A percentile compares a stretch with the other conserved stretches of the same genome.
Conservation (phyloP, 257 asterid genomes). For the Asclepias syriaca region DNA sequence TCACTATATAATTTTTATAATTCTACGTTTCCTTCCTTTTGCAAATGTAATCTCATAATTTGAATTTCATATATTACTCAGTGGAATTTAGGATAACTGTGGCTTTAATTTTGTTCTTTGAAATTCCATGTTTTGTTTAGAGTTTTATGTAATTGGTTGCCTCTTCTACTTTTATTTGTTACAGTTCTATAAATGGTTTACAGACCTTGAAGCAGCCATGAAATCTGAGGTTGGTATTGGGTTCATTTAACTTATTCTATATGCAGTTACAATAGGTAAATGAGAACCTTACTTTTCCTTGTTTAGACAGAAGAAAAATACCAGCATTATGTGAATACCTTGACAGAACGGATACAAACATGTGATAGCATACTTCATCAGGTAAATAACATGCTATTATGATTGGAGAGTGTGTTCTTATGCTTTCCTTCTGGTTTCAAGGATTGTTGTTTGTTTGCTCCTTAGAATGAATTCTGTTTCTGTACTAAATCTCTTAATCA, state of each 20-base stretch:
- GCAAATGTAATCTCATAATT: background rate
- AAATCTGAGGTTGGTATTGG: constrained; percentile 81
- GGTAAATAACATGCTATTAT: constrained; percentile 32
- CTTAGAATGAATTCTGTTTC: constrained; percentile 12
- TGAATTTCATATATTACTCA: constrained; percentile 1
- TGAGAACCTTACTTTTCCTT: constrained; percentile 17
- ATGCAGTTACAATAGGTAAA: background rate
- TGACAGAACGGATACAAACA: constrained; percentile 82
- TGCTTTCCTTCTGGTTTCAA: constrained; percentile 5
- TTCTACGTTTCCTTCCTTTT: background rate
- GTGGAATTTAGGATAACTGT: background rate
- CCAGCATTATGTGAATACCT: constrained; percentile 90
- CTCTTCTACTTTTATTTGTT: constrained; percentile 18
- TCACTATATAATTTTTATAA: background rate
- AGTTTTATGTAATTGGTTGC: background rate
- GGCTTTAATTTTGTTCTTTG: background rate
- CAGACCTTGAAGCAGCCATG: constrained; percentile 97
- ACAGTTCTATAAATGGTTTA: constrained; percentile 98
- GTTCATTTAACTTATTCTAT: constrained; percentile 7
- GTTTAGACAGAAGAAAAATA: constrained; percentile 91
- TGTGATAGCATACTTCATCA: constrained; percentile 89
- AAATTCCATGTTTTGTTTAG: background rate
- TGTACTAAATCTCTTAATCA: constrained; percentile 12
- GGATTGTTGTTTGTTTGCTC: background rate
- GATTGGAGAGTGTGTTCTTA: background rate